Conservation (phyloP, 805 yeast species). For the Candida argentea region DNA sequence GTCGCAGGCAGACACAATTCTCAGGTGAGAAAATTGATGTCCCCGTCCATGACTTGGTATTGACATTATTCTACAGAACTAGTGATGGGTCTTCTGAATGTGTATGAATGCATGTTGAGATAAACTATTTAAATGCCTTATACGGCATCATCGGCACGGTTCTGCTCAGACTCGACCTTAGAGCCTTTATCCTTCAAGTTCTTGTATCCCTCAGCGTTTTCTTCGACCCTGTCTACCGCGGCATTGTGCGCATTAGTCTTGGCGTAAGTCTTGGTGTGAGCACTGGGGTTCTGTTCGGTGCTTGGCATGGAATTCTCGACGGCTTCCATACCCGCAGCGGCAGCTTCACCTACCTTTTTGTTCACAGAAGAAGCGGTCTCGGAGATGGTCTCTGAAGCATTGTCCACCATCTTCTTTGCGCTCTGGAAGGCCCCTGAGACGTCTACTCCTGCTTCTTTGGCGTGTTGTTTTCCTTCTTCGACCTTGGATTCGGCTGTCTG, state of each 20-base stretch:
- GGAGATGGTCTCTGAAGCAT: slow-evolving; percentile 11
- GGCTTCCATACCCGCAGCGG: slow-evolving; percentile 6
- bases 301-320: slow-evolving; percentile 1
- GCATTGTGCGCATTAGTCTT: slow-evolving; percentile 5
- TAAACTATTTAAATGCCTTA: too few species aligned
- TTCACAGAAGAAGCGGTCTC: slow-evolving; percentile 19
- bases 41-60: slow-evolving; percentile 3
- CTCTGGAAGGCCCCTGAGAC: too few species aligned
- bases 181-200: slow-evolving; percentile 34
- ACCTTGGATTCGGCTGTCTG: background rate
- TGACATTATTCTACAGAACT: slow-evolving; percentile 1
- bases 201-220: slow-evolving; percentile 26
- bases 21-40: slow-evolving; percentile 10
- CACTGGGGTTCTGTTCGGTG: background rate
- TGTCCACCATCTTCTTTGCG: too few species aligned
- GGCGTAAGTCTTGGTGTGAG: slow-evolving; percentile 8
- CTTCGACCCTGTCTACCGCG: slow-evolving; percentile 13
- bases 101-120: too few species aligned
- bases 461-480: slow-evolving; percentile 1
- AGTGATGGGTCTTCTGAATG: background rate
- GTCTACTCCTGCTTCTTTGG: slow-evolving; percentile 2
- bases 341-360: slow-evolving; percentile 10
- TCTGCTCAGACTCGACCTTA: slow-evolving; percentile 32
- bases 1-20: too few species aligned
- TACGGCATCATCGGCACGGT: slow-evolving; percentile 38